A percentile compares a stretch with the other conserved stretches of the same genome.
These are phyloP conservation scores for Saitozyma podzolica DNA, from an alignment of 768 basidiomycete genomes.

Conservation along the genomic window DNA sequence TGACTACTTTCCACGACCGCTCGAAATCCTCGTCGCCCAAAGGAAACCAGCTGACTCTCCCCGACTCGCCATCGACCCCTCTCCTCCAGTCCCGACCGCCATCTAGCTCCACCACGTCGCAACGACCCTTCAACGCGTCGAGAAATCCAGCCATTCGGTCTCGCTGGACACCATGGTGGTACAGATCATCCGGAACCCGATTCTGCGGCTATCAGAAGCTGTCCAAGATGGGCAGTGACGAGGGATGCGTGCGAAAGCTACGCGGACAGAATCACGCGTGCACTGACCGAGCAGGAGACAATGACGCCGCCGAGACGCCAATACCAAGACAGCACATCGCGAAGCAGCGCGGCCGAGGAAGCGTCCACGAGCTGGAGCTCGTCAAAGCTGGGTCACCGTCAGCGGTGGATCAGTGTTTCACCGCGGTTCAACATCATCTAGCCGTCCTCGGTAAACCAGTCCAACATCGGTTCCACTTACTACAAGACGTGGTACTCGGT, in stretches of 20 bases:
- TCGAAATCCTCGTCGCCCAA: slow-evolving; percentile 15
- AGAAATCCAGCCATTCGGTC: slow-evolving; percentile 64
- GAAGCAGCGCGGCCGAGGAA: slow-evolving; percentile 57
- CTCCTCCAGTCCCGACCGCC: slow-evolving; percentile 57
- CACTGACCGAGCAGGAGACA: slow-evolving; percentile 50
- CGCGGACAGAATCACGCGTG: too few species aligned
- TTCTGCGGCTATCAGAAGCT: slow-evolving; percentile 52
- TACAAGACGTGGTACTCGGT: slow-evolving; percentile 48
- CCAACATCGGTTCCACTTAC: slow-evolving; percentile 17
- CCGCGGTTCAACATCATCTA: neutral
- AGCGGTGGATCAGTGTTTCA: slow-evolving; percentile 4
- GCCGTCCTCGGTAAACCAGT: too few species aligned
- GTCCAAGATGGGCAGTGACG: neutral
- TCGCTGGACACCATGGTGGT: slow-evolving; percentile 62
- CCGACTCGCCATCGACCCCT: slow-evolving; percentile 3
- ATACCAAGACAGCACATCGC: slow-evolving; percentile 62
- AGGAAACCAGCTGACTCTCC: slow-evolving; percentile 14
- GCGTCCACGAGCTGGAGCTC: slow-evolving; percentile 66
- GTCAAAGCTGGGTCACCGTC: slow-evolving; percentile 56
- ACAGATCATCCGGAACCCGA: slow-evolving; percentile 61
- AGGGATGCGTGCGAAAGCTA: too few species aligned
- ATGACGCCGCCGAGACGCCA: slow-evolving; percentile 67
- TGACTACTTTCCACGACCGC: neutral
- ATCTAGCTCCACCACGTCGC: slow-evolving; percentile 58
- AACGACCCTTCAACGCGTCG: slow-evolving; percentile 60